Evolutionary conservation across 495 filamentous ascomycete genomes (phyloP).

Genomic region (Hypoxylon subgilvum): DNA sequence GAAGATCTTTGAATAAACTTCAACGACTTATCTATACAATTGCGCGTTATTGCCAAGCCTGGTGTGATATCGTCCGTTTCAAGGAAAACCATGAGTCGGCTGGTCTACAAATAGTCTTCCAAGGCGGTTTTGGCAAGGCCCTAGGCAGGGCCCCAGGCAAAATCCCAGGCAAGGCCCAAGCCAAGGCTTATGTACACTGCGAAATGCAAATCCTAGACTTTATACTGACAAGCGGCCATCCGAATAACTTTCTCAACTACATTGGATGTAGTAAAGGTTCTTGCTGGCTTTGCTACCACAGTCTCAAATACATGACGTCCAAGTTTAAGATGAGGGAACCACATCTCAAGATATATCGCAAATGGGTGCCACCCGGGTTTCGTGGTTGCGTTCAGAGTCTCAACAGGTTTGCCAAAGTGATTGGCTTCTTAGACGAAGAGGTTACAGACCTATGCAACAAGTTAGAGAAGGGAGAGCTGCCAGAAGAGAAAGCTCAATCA

Average conservation of each 20-base stretch:
- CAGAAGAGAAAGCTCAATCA: too few relatives aligned
- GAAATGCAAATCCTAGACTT: conserved; percentile 16
- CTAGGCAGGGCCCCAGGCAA: too few relatives aligned
- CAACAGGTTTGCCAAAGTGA: background rate
- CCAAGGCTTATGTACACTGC: conserved; percentile 9
- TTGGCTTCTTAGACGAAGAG: background rate
- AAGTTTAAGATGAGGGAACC: conserved; percentile 7
- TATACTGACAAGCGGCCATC: background rate
- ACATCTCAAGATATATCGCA: conserved; percentile 7
- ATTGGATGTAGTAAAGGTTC: conserved; percentile 22
- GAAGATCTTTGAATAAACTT: too few relatives aligned
- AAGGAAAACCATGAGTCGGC: background rate
- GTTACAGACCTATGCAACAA: background rate
- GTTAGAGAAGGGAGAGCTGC: too few relatives aligned
- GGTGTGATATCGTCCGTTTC: conserved; percentile 18
- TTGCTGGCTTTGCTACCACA: conserved; percentile 22
- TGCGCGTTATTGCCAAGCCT: conserved; percentile 12
- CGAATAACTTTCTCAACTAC: conserved; percentile 7
- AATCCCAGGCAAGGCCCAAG: too few relatives aligned
- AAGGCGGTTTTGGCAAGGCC: too few relatives aligned
- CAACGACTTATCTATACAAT: background rate
- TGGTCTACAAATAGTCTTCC: background rate
- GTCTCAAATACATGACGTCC: background rate
- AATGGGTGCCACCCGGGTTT: conserved; percentile 7
- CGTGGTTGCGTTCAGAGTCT: background rate